Evolutionary conservation across 2,329 filamentous ascomycete species (phyloP).

Genomic region (Knufia petricola): DNA sequence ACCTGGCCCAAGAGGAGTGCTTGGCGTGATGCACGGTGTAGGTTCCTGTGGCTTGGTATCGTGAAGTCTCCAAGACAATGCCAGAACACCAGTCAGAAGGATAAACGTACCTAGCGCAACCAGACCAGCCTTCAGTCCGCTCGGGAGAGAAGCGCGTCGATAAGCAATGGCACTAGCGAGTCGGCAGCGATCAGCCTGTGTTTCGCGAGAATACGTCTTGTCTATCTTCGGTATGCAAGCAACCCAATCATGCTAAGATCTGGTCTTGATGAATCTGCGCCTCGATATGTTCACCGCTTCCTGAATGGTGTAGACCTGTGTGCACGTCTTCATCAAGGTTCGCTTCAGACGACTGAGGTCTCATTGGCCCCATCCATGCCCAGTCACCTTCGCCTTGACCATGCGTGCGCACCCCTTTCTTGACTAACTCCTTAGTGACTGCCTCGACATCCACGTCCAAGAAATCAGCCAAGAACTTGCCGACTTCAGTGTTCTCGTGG

Average conservation of each 20-base stretch:
- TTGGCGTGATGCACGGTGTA: too few species aligned
- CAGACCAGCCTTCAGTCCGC: too few species aligned
- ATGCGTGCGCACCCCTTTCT: slow-evolving; percentile 22
- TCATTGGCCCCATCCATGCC: slow-evolving; percentile 32
- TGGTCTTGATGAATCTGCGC: neutral
- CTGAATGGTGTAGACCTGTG: neutral
- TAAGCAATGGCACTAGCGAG: neutral
- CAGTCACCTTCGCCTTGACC: slow-evolving; percentile 18
- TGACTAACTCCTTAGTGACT: slow-evolving; percentile 63
- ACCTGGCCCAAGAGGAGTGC: too few species aligned
- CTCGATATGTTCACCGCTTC: neutral
- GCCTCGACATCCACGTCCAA: slow-evolving; percentile 67
- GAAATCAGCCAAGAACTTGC: slow-evolving; percentile 68
- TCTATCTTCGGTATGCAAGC: neutral
- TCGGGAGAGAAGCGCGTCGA: too few species aligned
- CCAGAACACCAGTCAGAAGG: neutral
- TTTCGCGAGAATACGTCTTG: neutral
- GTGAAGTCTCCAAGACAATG: too few species aligned
- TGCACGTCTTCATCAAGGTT: neutral
- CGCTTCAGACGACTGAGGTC: neutral
- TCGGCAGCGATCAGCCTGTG: too few species aligned
- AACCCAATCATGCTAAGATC: neutral
- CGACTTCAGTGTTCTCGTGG: slow-evolving; percentile 90
- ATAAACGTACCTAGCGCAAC: too few species aligned
- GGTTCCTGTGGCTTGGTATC: too few species aligned